Percentiles rank a stretch among this genome's conserved stretches.
These are phyloP conservation scores for Aspergillus saccharolyticus DNA, from an alignment of 495 filamentous ascomycete species.

Conservation along the genomic window DNA sequence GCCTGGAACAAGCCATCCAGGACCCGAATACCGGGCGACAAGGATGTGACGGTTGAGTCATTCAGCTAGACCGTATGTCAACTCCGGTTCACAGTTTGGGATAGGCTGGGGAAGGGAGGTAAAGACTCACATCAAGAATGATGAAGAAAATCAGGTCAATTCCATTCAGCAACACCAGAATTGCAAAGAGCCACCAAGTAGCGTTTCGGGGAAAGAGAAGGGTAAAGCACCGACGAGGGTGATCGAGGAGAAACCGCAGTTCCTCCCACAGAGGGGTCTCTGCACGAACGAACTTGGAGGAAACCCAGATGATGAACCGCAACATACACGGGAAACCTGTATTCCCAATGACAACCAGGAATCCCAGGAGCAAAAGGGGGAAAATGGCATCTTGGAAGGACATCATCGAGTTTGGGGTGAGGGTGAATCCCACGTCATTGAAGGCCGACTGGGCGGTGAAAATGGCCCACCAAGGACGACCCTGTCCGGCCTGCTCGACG, in stretches of 20 bases:
- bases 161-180: slow-evolving; percentile 75
- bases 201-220: slow-evolving; percentile 82
- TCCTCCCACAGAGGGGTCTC: slow-evolving; percentile 77
- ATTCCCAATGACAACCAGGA: slow-evolving; percentile 87
- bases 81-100: not conserved
- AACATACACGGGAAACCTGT: slow-evolving; percentile 93
- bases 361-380: slow-evolving; percentile 67
- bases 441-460: slow-evolving; percentile 83
- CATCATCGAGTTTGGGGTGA: slow-evolving; percentile 89
- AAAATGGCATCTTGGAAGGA: slow-evolving; percentile 74
- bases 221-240: slow-evolving; percentile 92
- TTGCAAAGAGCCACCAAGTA: slow-evolving; percentile 93
- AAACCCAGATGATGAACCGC: slow-evolving; percentile 79
- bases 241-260: slow-evolving; percentile 82
- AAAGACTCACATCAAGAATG: slow-evolving; percentile 69
- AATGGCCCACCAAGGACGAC: slow-evolving; percentile 82
- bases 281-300: slow-evolving; percentile 51
- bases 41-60: slow-evolving; percentile 54
- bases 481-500: slow-evolving; percentile 57
- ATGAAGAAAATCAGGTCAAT: slow-evolving; percentile 86
- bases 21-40: slow-evolving; percentile 64
- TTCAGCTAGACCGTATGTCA: slow-evolving; percentile 50
- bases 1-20: slow-evolving; percentile 87
- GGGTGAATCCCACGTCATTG: slow-evolving; percentile 79
- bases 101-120: too few relatives aligned